phyloP scores from a whole-genome alignment of 306 rosid species.

The Geum urbanum region DNA sequence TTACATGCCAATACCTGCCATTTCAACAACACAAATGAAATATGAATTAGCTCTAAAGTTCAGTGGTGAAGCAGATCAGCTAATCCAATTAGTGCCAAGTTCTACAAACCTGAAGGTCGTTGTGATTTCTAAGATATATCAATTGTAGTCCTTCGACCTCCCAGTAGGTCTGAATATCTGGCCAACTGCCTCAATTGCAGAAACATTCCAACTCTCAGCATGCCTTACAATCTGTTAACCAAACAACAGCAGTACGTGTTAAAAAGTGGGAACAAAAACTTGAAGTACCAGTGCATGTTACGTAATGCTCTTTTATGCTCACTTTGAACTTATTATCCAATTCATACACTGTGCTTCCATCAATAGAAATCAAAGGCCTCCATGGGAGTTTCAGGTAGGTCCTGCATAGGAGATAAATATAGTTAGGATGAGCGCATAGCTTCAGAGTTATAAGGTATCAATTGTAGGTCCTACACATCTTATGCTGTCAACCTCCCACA shows the following conservation, averaged over 20 bases:
- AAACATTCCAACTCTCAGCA: slow-evolving; percentile 80
- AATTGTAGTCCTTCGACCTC: slow-evolving; percentile 9
- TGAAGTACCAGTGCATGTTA: slow-evolving; percentile 1
- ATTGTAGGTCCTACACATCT: slow-evolving; percentile 45
- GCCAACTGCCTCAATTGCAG: slow-evolving; percentile 78
- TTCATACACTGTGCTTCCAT: slow-evolving; percentile 74
- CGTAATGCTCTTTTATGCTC: slow-evolving; percentile 18
- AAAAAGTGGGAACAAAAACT: neutral
- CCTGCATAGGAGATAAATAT: slow-evolving; percentile 43
- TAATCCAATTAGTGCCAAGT: neutral
- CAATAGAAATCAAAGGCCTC: slow-evolving; percentile 73
- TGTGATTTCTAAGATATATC: neutral
- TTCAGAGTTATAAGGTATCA: no score
- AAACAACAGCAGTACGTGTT: slow-evolving; percentile 15
- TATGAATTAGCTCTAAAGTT: neutral
- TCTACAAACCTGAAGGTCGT: neutral
- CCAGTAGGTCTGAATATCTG: slow-evolving; percentile 64
- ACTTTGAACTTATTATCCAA: slow-evolving; percentile 53
- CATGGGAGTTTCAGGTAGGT: slow-evolving; percentile 85
- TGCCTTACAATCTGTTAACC: slow-evolving; percentile 70
- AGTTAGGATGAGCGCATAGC: neutral
- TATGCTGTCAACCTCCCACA: neutral
- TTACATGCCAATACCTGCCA: neutral
- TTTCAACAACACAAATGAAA: slow-evolving; percentile 2
- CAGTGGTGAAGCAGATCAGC: slow-evolving; percentile 10